Evolutionary conservation across 257 asterid species (phyloP), one percentile per base, ranked within the genome.

Genomic region (Fraxinus anomala): DNA sequence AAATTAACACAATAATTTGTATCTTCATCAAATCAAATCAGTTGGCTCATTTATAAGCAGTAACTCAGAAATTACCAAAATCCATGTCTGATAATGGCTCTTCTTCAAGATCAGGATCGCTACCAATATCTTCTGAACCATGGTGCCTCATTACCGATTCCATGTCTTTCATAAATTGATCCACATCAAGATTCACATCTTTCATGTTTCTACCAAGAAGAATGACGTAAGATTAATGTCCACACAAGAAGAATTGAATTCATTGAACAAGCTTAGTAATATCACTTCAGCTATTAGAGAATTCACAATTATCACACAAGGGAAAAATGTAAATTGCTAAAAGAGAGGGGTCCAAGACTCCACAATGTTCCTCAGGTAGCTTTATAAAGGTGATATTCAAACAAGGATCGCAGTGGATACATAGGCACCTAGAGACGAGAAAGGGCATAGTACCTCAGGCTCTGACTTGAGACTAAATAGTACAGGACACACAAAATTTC

Each of bases 91-190:
- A 92, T 37, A 91, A 88, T 73, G 86, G 87, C 54, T 82, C 97
- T 59, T 86, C 94, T 72, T 87, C 97, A 71, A 79, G 80, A 79
- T 89, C 93, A 83, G 33, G 73, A 80, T 88, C 93, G 74, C 86
- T 83, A 66, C 80, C 88, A 69, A 33, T 74, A 68, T 84, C 89
- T 76, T 85, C 83, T 78, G 87, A 80, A 72, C 86, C 89, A 66
- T 75, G 89, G 59, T 23, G 82, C 63, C 84, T 86, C 94, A 91
- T 80, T 37, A 81, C 88, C n/a, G 88, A 86, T 80, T 93, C 97
- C 88, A 95, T 85, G 80, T 90, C 96, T 86, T 88, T 86, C 97
- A 93, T 90, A 83, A 95, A 95, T 72, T 77, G 90, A 84, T 95
- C 97, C 71, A 77, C 96, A 10, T 95, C 97, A 75, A 95, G 85